Base-by-base conservation (phyloP, 2,329 filamentous ascomycete species). In the Paracorniculantispora psalliotae region DNA sequence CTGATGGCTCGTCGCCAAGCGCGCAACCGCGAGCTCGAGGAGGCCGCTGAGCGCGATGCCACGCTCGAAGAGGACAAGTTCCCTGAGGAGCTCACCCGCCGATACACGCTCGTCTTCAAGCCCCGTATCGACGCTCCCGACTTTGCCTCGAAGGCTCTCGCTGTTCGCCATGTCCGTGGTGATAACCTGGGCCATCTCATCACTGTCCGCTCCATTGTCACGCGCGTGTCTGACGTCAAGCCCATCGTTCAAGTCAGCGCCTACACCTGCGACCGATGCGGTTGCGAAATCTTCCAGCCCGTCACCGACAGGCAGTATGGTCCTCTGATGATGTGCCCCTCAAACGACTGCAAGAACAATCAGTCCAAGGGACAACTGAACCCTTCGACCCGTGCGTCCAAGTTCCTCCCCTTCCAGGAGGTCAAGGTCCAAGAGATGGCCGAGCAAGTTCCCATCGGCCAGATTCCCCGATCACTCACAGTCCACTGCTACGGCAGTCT, bases 401-500 rank as follows among this genome's bases (percentile, higher is more conserved):
- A 97, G 69, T 99, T 97, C 70, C 77, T 96, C 68, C 92, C 94
- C 3, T 99, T 99, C 79, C 94, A 99, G 74, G 94, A 99, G 74
- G 86, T 97, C 75, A 97, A 97, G 78, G 92, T 99, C 59, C 94
- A 99, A 75, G 94, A 99, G 72, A 91, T 97, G 86, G 92, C 94
- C n/a, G 94, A 99, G 72, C 94, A 99, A 73, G 94, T 99, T 0
- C 94, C 94, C 8, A 96, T 99, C 63, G 94, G 94, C 53, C 94
- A 99, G 71, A 99, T 99, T 67, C 94, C 94, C 33, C 86, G 94
- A 61, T 91, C 91, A 59, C 78, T 99, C 63, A 97, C 93, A 0
- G 79, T 99, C 23, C 84, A 96, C 67, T 96, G 92, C 73, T 89
- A 96, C 69, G 94, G 94, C 61, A 90, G 86, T 61, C 81, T 96